Percentiles rank a stretch among this genome's conserved stretches.
These are phyloP conservation scores for Alnus rubra DNA, from an alignment of 306 rosid species.

Conservation along the genomic window DNA sequence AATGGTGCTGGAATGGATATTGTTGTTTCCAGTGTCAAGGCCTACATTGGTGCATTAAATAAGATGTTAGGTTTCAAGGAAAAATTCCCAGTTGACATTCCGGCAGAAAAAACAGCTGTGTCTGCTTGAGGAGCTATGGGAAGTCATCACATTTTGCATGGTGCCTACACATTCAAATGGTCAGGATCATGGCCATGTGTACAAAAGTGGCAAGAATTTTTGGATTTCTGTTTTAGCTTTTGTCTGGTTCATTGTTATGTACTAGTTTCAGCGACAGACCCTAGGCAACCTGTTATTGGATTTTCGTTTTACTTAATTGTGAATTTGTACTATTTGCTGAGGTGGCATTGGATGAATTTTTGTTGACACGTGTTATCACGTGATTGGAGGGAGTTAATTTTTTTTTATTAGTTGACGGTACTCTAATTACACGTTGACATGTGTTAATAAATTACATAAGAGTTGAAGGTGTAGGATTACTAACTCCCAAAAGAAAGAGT, in stretches of 20 bases:
- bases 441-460: no score
- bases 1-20: conserved; percentile 92
- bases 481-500: no score
- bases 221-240: neutral
- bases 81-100: conserved; percentile 6
- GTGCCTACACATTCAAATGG: neutral
- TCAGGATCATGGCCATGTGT: neutral
- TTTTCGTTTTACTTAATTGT: neutral
- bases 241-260: neutral
- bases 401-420: no score
- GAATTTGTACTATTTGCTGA: neutral
- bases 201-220: neutral
- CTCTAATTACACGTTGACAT: no score
- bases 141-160: neutral
- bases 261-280: neutral
- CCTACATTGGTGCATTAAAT: conserved; percentile 78
- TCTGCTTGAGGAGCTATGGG: conserved; percentile 31
- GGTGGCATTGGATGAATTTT: no score
- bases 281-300: neutral
- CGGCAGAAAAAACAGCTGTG: conserved; percentile 35
- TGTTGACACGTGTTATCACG: no score
- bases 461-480: no score
- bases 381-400: no score
- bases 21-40: conserved; percentile 95
- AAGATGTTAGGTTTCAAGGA: conserved; percentile 81